Evolutionary conservation across 2,329 filamentous ascomycete species (phyloP).

Genomic region (Ascomycota sp.): DNA sequence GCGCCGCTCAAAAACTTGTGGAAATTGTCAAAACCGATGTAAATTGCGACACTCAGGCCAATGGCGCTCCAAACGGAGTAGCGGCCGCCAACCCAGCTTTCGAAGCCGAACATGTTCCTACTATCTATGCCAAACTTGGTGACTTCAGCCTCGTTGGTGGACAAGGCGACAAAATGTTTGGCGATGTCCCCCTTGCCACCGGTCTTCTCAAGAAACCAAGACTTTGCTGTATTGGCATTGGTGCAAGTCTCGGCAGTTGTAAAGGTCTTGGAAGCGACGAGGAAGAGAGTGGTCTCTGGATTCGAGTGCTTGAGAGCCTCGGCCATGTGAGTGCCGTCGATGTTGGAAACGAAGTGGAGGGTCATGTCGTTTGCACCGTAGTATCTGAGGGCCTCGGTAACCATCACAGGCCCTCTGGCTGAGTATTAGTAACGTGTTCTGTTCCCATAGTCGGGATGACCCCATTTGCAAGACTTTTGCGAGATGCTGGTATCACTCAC

Average conservation of each 20-base stretch:
- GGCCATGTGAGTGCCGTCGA: slow-evolving; percentile 92
- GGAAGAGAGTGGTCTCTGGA: slow-evolving; percentile 95
- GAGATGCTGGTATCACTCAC: slow-evolving; percentile 29
- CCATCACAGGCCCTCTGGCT: slow-evolving; percentile 81
- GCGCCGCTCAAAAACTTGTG: slow-evolving; percentile 84
- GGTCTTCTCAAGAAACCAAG: slow-evolving; percentile 78
- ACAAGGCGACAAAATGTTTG: slow-evolving; percentile 96
- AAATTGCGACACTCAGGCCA: slow-evolving; percentile 77
- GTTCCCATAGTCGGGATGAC: slow-evolving; percentile 1
- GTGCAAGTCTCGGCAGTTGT: slow-evolving; percentile 93
- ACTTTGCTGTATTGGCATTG: slow-evolving; percentile 91
- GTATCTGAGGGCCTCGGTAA: slow-evolving; percentile 87
- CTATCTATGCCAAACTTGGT: slow-evolving; percentile 96
- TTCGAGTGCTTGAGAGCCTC: slow-evolving; percentile 76
- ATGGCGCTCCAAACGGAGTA: slow-evolving; percentile 99
- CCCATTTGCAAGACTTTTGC: too few species aligned
- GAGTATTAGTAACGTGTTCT: neutral
- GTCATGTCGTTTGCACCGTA: slow-evolving; percentile 73
- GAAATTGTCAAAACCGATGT: slow-evolving; percentile 96
- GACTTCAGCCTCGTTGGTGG: slow-evolving; percentile 85
- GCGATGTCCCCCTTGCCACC: slow-evolving; percentile 64
- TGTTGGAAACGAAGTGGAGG: slow-evolving; percentile 97
- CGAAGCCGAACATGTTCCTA: slow-evolving; percentile 99
- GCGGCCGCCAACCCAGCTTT: slow-evolving; percentile 91
- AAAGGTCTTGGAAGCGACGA: slow-evolving; percentile 97